Evolutionary conservation across 2,329 filamentous ascomycete species (phyloP).

Genomic region (Tolypocladium capitatum): DNA sequence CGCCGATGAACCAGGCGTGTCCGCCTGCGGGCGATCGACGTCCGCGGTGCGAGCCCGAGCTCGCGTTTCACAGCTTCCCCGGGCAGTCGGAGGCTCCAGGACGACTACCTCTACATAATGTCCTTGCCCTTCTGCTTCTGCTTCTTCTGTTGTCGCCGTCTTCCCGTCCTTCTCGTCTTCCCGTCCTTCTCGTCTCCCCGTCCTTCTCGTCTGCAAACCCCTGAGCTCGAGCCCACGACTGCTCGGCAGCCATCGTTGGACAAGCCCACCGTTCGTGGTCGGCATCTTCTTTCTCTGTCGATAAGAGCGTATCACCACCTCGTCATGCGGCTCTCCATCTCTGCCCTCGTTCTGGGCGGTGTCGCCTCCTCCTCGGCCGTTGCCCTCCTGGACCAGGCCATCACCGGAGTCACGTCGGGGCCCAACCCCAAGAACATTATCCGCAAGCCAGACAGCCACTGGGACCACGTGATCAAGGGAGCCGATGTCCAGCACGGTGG

Average conservation of each 20-base stretch:
- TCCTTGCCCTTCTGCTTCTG: background rate
- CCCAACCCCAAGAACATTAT: background rate
- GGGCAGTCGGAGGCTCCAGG: background rate
- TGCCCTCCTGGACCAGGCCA: background rate
- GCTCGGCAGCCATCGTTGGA: background rate
- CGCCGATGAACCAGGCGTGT: background rate
- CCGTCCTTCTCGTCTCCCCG: background rate
- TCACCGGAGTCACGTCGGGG: background rate
- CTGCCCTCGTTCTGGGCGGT: background rate
- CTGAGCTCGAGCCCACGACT: background rate
- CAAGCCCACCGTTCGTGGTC: background rate
- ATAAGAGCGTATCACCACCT: background rate
- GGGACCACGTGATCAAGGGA: constrained; percentile 1
- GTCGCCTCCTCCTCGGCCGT: background rate
- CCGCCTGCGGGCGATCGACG: background rate
- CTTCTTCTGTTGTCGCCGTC: too few relatives aligned
- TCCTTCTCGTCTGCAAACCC: background rate
- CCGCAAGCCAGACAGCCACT: background rate
- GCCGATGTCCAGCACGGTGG: background rate
- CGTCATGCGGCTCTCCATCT: constrained; percentile 1
- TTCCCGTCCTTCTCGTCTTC: too few relatives aligned
- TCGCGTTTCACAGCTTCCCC: background rate
- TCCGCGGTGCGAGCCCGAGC: background rate
- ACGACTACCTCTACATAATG: background rate
- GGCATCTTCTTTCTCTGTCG: background rate